These are phyloP conservation scores for Aureobasidium sp. DNA, from an alignment of 2,329 filamentous ascomycete species.

Conservation along the genomic window DNA sequence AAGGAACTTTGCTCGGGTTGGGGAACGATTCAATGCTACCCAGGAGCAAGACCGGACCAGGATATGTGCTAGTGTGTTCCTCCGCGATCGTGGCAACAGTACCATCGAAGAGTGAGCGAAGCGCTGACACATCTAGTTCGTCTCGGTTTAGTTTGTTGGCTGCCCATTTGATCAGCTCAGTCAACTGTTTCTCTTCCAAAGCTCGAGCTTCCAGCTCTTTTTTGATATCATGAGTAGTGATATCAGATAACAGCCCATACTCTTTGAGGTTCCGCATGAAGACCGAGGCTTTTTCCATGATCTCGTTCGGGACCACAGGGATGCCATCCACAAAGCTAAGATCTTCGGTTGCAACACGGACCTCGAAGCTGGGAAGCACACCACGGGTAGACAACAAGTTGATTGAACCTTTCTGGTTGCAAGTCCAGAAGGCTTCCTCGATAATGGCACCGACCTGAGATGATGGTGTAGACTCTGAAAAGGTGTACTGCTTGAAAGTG, in stretches of 20 bases:
- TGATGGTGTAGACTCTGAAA: slow-evolving; percentile 82
- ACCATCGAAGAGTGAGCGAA: slow-evolving; percentile 65
- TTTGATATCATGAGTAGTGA: slow-evolving; percentile 80
- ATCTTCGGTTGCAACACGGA: slow-evolving; percentile 65
- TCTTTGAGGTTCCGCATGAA: slow-evolving; percentile 77
- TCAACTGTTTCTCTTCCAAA: slow-evolving; percentile 66
- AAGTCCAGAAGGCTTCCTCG: slow-evolving; percentile 94
- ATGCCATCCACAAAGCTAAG: slow-evolving; percentile 79
- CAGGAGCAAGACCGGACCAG: slow-evolving; percentile 67
- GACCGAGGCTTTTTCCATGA: slow-evolving; percentile 55
- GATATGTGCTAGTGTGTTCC: slow-evolving; percentile 41
- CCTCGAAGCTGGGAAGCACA: slow-evolving; percentile 72
- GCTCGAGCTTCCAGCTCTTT: slow-evolving; percentile 75
- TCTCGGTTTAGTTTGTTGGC: slow-evolving; percentile 61
- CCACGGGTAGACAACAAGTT: slow-evolving; percentile 85
- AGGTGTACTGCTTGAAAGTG: slow-evolving; percentile 78
- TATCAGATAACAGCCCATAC: slow-evolving; percentile 77
- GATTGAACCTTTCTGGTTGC: slow-evolving; percentile 70
- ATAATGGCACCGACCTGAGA: slow-evolving; percentile 75
- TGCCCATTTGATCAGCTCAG: slow-evolving; percentile 78
- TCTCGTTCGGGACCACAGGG: slow-evolving; percentile 69
- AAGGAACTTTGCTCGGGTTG: slow-evolving; percentile 67
- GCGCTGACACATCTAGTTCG: slow-evolving; percentile 61
- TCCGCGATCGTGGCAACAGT: slow-evolving; percentile 58
- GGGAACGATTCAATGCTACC: slow-evolving; percentile 67